phyloP scores from a whole-genome alignment of 2,329 filamentous ascomycete genomes.

The Colletotrichum sansevieriae region DNA sequence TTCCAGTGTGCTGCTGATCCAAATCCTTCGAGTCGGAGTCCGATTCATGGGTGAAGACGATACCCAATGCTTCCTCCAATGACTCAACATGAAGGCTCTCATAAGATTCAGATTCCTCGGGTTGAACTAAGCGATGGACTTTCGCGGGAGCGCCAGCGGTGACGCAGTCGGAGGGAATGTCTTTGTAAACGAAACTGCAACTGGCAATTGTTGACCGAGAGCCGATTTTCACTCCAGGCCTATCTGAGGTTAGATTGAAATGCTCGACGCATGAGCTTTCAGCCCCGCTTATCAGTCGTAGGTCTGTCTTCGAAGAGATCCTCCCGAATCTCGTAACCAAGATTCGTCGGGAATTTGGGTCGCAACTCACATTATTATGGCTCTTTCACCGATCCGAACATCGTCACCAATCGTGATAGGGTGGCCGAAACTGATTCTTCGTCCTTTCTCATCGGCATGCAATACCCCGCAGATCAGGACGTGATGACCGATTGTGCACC shows the following conservation, averaged over 20 bases:
- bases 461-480: conserved; percentile 49
- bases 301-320: no score
- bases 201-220: conserved; percentile 49
- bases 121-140: background rate
- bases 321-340: no score
- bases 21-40: background rate
- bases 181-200: conserved; percentile 46
- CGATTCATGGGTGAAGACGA: background rate
- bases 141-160: conserved; percentile 46
- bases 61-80: background rate
- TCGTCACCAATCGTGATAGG: conserved; percentile 53
- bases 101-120: background rate
- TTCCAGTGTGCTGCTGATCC: no score
- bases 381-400: conserved; percentile 55
- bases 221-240: conserved; percentile 47
- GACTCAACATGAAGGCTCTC: background rate
- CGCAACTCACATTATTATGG: conserved; percentile 49
- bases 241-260: background rate
- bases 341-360: background rate
- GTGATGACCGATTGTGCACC: conserved; percentile 49
- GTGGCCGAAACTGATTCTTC: conserved; percentile 46
- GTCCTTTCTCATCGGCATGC: conserved; percentile 45
- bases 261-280: background rate
- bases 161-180: conserved; percentile 46
- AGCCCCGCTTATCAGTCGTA: no score